phyloP scores from a whole-genome alignment of 2,329 filamentous ascomycete species.

The Colletotrichum sp. region DNA sequence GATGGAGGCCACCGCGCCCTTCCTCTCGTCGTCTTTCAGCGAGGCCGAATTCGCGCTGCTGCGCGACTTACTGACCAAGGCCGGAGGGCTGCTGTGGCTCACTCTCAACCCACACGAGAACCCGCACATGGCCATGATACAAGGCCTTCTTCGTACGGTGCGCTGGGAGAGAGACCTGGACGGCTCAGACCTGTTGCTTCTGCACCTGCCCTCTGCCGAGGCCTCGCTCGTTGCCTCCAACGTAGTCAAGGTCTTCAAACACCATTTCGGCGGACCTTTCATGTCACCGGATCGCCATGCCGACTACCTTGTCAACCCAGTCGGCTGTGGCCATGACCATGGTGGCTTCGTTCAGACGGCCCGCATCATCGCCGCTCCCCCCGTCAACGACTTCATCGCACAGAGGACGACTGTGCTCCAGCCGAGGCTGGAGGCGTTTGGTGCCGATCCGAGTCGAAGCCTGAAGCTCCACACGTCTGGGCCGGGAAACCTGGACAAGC shows the following conservation, averaged over 20 bases:
- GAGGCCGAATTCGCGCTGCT: background rate
- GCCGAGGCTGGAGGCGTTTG: background rate
- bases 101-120: background rate
- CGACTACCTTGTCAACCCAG: background rate
- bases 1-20: background rate
- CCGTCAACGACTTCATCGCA: background rate
- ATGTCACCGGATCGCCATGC: background rate
- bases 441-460: slow-evolving; percentile 13
- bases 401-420: background rate
- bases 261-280: background rate
- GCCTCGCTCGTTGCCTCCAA: background rate
- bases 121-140: background rate
- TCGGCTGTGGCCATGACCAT: background rate
- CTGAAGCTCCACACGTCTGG: slow-evolving; percentile 22
- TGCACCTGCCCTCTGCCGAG: background rate
- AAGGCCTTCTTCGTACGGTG: background rate
- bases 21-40: background rate
- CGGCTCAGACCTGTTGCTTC: background rate
- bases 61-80: background rate
- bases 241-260: background rate
- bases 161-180: slow-evolving; percentile 3
- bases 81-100: background rate
- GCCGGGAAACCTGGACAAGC: slow-evolving; percentile 26
- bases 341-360: background rate
- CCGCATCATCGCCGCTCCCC: background rate